Conservation (phyloP, 2,329 filamentous ascomycete genomes). For the Rutstroemia sp. region DNA sequence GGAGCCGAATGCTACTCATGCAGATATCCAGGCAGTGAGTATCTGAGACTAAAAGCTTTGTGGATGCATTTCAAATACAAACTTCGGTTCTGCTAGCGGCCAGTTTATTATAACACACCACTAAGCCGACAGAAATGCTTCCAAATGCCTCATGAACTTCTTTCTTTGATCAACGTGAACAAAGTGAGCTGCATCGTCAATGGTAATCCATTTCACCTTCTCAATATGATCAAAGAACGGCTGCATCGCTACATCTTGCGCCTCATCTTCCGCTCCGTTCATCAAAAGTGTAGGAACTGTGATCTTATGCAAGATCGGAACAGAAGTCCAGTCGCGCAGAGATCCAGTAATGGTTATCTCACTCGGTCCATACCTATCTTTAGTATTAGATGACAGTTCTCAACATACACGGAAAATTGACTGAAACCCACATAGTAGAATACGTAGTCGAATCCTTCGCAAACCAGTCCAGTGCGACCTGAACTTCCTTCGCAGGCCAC, state of each 20-base stretch:
- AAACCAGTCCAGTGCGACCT: constrained; percentile 27
- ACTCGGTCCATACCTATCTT: constrained; percentile 24
- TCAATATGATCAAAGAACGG: constrained; percentile 31
- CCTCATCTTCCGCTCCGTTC: constrained; percentile 32
- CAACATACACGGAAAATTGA: background rate
- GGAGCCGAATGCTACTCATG: too few species aligned
- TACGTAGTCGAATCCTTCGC: constrained; percentile 27
- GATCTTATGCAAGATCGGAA: constrained; percentile 25
- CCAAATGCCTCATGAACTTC: constrained; percentile 7
- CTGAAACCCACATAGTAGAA: constrained; percentile 7
- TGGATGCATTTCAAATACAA: too few species aligned
- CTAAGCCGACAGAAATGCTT: constrained; percentile 1
- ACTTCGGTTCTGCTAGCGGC: too few species aligned
- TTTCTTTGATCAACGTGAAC: constrained; percentile 9
- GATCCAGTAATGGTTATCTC: constrained; percentile 22
- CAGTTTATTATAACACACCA: background rate
- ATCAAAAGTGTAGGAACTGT: constrained; percentile 30
- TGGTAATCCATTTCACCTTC: constrained; percentile 32
- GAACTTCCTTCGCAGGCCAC: constrained; percentile 26
- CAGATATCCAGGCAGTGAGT: too few species aligned
- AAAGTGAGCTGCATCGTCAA: constrained; percentile 31
- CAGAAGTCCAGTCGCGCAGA: constrained; percentile 24
- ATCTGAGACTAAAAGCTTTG: too few species aligned
- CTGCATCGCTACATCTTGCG: constrained; percentile 30
- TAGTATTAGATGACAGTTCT: background rate